Percentiles rank a stretch among this genome's conserved stretches.
Evolutionary conservation across 257 asterid species (phyloP).

Genomic region (Solanum gracilifrons): DNA sequence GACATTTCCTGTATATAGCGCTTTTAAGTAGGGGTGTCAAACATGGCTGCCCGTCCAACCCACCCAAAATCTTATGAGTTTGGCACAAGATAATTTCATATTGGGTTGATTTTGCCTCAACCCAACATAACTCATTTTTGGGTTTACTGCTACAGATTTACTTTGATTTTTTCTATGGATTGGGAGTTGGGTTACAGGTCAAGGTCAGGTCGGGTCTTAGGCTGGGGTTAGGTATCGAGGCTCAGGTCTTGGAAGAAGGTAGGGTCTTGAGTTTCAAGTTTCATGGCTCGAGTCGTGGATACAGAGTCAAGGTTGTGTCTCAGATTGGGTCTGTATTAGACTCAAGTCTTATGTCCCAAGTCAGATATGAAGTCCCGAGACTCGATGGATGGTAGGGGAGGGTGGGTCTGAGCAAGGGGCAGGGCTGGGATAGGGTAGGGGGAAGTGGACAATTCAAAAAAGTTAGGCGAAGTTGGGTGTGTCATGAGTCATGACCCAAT

Average conservation of each 20-base stretch:
- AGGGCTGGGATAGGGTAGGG: background rate
- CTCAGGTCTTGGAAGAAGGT: background rate
- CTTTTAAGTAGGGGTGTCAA: background rate
- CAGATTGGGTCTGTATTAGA: background rate
- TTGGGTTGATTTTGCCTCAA: background rate
- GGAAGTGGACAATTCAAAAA: background rate
- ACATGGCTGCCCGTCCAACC: background rate
- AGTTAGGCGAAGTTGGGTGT: background rate
- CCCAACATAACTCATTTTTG: background rate
- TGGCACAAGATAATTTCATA: background rate
- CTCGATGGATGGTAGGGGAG: background rate
- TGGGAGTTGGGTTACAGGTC: background rate
- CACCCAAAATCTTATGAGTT: background rate
- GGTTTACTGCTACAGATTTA: background rate
- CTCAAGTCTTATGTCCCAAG: background rate
- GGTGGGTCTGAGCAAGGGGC: background rate
- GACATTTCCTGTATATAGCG: background rate
- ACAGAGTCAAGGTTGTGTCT: background rate
- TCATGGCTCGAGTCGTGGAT: background rate
- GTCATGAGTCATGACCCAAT: background rate
- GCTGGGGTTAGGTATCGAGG: background rate
- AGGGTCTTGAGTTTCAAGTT: background rate
- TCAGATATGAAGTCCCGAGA: background rate
- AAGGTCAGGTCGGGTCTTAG: background rate
- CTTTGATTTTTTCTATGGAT: background rate